Conservation (phyloP, 768 basidiomycete genomes). For the Mycena sanguinolenta region DNA sequence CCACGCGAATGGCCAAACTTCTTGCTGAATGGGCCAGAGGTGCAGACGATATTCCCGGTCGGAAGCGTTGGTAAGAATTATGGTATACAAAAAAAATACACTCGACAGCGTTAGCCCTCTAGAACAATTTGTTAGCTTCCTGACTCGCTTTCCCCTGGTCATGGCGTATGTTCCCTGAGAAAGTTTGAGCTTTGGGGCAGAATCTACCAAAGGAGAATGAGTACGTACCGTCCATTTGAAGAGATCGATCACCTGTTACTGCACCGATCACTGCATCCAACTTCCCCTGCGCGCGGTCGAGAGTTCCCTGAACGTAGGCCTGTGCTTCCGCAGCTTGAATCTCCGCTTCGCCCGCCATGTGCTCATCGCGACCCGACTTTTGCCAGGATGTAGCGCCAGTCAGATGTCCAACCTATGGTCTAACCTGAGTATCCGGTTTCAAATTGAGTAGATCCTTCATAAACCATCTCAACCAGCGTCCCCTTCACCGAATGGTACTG, state of each 20-base stretch:
- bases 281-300: conserved; percentile 62
- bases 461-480: conserved; percentile 48
- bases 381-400: conserved; percentile 29
- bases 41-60: no score
- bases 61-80: background rate
- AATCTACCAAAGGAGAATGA: no score
- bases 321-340: conserved; percentile 62
- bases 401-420: conserved; percentile 32
- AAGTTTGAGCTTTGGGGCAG: no score
- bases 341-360: conserved; percentile 55
- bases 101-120: background rate
- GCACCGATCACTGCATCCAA: conserved; percentile 67
- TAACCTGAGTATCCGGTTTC: background rate
- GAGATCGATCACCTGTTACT: conserved; percentile 63
- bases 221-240: conserved; percentile 46
- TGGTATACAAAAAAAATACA: background rate
- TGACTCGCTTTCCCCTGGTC: conserved; percentile 29
- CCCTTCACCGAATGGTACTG: conserved; percentile 56
- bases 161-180: conserved; percentile 21
- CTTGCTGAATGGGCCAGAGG: no score
- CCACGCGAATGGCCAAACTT: no score
- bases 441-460: background rate
- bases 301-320: conserved; percentile 61
- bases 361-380: conserved; percentile 31
- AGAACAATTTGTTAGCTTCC: conserved; percentile 21